Evolutionary conservation across 1,284 basidiomycete species (phyloP), one percentile per base, ranked within the genome.

Genomic region (Microbotryum violaceum): DNA sequence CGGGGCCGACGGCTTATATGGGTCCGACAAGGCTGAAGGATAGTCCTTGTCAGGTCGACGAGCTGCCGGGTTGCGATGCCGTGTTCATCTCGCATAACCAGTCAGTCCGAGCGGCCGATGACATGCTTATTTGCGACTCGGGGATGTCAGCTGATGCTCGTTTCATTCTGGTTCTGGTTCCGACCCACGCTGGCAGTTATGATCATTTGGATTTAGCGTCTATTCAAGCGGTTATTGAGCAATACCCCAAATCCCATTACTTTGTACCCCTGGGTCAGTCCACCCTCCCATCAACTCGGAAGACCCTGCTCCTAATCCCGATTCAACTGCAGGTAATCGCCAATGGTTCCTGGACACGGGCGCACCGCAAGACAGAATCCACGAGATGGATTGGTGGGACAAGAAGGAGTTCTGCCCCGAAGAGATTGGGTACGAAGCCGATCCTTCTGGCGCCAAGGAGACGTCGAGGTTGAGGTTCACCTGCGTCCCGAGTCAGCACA

Each of bases 311-410:
- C 25, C 25, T n/a, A 18, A 12, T 12, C 50, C 23, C n/a, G 8
- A 27, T 59, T 2, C 8, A 31, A 5, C 18, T n/a, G 16, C 49
- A 71, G 71, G 70, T n/a, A 66, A 69, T 58, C 70, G 70, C 50
- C 44, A 49, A 9, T 70, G 66, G 68, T 65, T 73, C 51, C 46
- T 54, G 14, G 48, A 60, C 12, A 64, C 61, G 18, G 67, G 70
- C 3, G 62, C 73, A 3, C 61, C 66, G 0, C 51, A 51, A 5
- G 64, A 61, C 0, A 63, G 65, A 23, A 60, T 73, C 12, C 49
- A 56, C 42, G 71, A 73, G 54, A 48, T 71, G 51, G 72, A 73
- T 53, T 74, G 73, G 73, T 73, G 73, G 72, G 63, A 72, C 8
- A 60, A 65, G 4, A 56, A 64, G 31, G 55, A 62, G 12, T 56